Base-by-base conservation (phyloP, 495 filamentous ascomycete species). In the Aspergillus hancockii region DNA sequence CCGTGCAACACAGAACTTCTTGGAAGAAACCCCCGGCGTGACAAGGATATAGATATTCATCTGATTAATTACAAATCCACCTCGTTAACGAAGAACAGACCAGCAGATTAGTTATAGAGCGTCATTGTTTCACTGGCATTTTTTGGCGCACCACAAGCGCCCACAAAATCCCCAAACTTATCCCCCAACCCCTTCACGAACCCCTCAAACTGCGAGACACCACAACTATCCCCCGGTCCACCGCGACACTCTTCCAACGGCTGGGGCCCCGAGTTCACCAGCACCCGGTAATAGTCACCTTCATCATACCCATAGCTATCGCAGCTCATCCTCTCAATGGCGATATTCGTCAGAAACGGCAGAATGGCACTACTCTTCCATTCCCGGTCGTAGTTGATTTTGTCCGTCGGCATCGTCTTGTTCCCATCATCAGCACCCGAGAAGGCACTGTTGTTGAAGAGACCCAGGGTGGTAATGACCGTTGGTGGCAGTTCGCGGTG, bases 381-480 rank as follows among this genome's bases (percentile, higher is more conserved):
- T 0, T 47, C 58, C 14, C 64, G 64, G 41, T 61, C 52, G 23
- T 67, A 67, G 41, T 63, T 67, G 34, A 67, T 56, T 36, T 55
- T 49, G 23, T 63, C 52, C 47, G 46, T 28, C 2, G 64, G 64
- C 64, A 67, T 67, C 12, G 58, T 63, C 2, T 10, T 41, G 31
- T 67, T 67, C 5, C 61, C 32, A 34, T 59, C 41, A 22, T 61
- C 46, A 0, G 60, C 40, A 6, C 55, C 58, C 0, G 61, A 52
- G 31, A 58, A 67, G 0, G 60, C 64, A 32, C 58, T 67, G 34
- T 67, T 67, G 34, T 67, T 67, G 32, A 59, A 67, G n/a, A 67
- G 55, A 16, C 64, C 64, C 47, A 67, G 25, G 4, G 64, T 58
- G 4, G 64, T 67, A 47, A 63, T 52, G 9, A 67, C 55, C 6